These are phyloP conservation scores for Leishmania arabica DNA, from an alignment of 208 protist genomes.

Conservation along the genomic window DNA sequence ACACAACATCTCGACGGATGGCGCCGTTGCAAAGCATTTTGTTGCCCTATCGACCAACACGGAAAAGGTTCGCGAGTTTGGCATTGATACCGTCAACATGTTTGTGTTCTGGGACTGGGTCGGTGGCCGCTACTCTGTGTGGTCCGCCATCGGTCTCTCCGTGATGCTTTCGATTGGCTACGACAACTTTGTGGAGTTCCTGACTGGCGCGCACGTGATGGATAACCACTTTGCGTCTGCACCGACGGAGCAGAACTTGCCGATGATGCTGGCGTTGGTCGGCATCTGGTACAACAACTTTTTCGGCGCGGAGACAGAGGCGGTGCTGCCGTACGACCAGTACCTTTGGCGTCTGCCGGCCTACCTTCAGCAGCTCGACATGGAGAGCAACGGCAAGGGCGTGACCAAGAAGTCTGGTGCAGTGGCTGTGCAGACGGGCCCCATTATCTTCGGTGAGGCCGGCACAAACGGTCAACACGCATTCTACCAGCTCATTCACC, in stretches of 20 bases:
- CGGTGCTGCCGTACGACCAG: slow-evolving; percentile 98
- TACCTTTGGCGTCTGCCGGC: slow-evolving; percentile 96
- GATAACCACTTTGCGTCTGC: slow-evolving; percentile 83
- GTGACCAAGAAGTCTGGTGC: slow-evolving; percentile 61
- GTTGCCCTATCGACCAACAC: slow-evolving; percentile 97
- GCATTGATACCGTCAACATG: slow-evolving; percentile 97
- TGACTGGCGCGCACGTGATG: slow-evolving; percentile 88
- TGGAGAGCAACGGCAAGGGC: slow-evolving; percentile 98
- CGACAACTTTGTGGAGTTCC: slow-evolving; percentile 94
- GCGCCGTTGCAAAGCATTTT: slow-evolving; percentile 96
- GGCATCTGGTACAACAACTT: slow-evolving; percentile 99
- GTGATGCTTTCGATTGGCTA: slow-evolving; percentile 96
- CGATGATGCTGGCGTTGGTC: slow-evolving; percentile 94
- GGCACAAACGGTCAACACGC: slow-evolving; percentile 94
- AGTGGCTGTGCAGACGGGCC: slow-evolving; percentile 88
- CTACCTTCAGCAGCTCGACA: slow-evolving; percentile 98
- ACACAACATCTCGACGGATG: slow-evolving; percentile 40
- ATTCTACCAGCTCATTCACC: slow-evolving; percentile 98
- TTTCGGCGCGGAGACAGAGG: slow-evolving; percentile 93
- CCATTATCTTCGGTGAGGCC: slow-evolving; percentile 97
- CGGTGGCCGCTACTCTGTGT: slow-evolving; percentile 97
- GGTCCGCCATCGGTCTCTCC: slow-evolving; percentile 96
- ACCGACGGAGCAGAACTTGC: slow-evolving; percentile 87
- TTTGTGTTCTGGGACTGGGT: slow-evolving; percentile 99
- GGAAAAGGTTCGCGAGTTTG: slow-evolving; percentile 91